Conservation (phyloP, 2,329 filamentous ascomycete species). For the Diplodia scrobiculata region DNA sequence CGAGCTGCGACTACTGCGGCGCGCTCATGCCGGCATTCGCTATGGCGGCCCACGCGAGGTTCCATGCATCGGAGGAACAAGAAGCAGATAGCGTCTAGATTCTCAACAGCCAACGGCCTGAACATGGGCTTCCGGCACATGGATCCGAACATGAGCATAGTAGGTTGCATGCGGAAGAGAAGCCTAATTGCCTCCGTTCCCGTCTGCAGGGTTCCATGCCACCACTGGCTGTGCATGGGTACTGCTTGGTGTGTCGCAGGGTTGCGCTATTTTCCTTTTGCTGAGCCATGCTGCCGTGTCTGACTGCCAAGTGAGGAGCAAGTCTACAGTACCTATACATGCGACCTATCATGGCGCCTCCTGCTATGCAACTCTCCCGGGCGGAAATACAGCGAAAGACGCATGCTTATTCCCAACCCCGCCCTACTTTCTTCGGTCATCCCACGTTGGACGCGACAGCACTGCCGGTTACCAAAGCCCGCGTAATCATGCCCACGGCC, state of each 20-base stretch:
- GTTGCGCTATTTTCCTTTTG: conserved; percentile 6
- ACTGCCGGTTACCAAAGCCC: neutral
- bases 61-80: conserved; percentile 44
- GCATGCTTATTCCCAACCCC: neutral
- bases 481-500: neutral
- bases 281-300: conserved; percentile 2
- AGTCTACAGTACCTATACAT: conserved; percentile 4
- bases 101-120: no score
- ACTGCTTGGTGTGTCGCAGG: neutral
- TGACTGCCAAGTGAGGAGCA: neutral
- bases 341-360: neutral
- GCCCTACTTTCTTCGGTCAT: neutral
- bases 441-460: neutral
- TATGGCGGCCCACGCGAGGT: conserved; percentile 59
- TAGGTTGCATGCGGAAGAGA: neutral
- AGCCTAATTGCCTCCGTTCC: neutral
- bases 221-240: neutral
- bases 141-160: no score
- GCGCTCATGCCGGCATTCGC: conserved; percentile 61
- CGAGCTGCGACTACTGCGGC: conserved; percentile 54
- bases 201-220: neutral
- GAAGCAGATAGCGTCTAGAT: neutral
- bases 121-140: no score
- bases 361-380: neutral
- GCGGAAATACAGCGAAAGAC: neutral